phyloP scores from a whole-genome alignment of 306 rosid genomes.

The Cucurbita maxima region DNA sequence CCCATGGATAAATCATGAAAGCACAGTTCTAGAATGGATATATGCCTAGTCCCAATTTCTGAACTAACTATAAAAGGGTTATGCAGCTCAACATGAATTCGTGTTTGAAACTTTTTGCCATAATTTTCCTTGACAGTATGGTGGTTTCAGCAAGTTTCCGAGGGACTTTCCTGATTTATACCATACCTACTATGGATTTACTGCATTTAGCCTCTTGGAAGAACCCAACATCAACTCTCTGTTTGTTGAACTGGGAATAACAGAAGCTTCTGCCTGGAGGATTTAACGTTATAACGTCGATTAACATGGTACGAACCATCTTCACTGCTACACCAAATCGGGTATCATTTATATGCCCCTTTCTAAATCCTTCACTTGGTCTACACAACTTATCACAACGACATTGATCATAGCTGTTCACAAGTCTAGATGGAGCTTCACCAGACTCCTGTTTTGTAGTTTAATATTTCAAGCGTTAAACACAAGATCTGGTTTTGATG shows the following conservation, averaged over 20 bases:
- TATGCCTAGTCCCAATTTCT: not conserved
- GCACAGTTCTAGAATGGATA: not conserved
- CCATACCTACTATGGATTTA: constrained; percentile 68
- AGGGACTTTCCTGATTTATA: constrained; percentile 54
- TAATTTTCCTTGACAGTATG: constrained; percentile 36
- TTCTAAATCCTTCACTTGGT: not conserved
- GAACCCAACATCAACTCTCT: constrained; percentile 53
- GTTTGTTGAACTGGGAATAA: constrained; percentile 51
- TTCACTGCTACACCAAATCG: not conserved
- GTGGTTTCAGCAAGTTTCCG: constrained; percentile 84
- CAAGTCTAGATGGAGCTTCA: not conserved
- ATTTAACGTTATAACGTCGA: constrained; percentile 11
- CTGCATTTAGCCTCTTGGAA: constrained; percentile 75
- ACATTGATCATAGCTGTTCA: not conserved
- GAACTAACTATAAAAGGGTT: not conserved
- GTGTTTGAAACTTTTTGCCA: not conserved
- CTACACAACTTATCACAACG: not conserved
- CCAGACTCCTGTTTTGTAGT: not conserved
- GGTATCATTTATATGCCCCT: not conserved
- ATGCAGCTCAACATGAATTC: not conserved
- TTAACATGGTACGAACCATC: not conserved
- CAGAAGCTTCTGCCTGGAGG: constrained; percentile 32
- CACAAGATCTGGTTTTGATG: not conserved
- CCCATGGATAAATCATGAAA: not conserved
- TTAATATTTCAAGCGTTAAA: not conserved